phyloP scores from a whole-genome alignment of 306 rosid genomes.

The Cucumis sativus region Cucumber_9930_V3 NC_026657.2:7097501-7098000 shows the following conservation, averaged over 20 bases:
- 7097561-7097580: neutral
- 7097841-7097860: conserved; percentile 66
- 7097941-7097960: conserved; percentile 58
- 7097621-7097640: conserved; percentile 35
- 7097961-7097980: conserved; percentile 76
- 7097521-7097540: neutral
- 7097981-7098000: conserved; percentile 43
- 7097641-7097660: conserved; percentile 61
- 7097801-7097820: conserved; percentile 62
- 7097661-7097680: conserved; percentile 70
- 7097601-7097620: neutral
- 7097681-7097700: conserved; percentile 54
- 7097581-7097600: neutral
- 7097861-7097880: conserved; percentile 80
- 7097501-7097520: neutral
- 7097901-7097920: conserved; percentile 67
- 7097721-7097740: conserved; percentile 70
- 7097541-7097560: neutral
- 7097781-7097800: conserved; percentile 73
- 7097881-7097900: conserved; percentile 77
- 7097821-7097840: conserved; percentile 56
- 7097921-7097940: conserved; percentile 57
- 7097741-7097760: conserved; percentile 65
- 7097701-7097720: conserved; percentile 76
- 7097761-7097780: conserved; percentile 65